Base-by-base conservation (phyloP, 805 yeast species). In the Yamadazyma akitaensis region DNA sequence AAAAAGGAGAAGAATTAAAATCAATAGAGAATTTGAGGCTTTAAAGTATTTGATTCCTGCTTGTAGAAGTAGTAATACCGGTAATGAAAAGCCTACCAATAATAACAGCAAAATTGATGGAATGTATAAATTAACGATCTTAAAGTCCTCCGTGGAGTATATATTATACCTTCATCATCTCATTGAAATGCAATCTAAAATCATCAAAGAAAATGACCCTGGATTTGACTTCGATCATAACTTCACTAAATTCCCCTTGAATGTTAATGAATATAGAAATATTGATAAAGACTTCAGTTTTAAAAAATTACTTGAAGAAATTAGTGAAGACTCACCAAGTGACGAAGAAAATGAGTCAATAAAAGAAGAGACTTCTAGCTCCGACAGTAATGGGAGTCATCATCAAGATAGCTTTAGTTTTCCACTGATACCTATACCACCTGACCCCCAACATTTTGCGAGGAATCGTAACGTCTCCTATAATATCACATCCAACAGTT, bases 141-240 rank as follows among this genome's bases (percentile, higher is more conserved):
- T 88, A 36, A 90, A 87, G 61, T 82, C 88, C n/a, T 81, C 92
- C 0, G 95, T 88, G 19, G 91, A 85, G 58, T 87, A 88, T 59
- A 82, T 88, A 51, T 73, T 80, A 50, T 84, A 85, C 57, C 70
- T 87, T 41, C 90, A 86, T 60, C 71, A 75, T 46, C 74, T 81
- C 10, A 72, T 83, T 17, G 70, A 74, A 47, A 63, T 77, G 48
- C 79, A 81, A 59, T 75, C 74, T 49, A 58, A 70, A n/a, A 66
- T 79, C 46, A 60, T 80, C 55, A 48, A 55, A 19, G 43, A 56
- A 0, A 17, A 40, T 1, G 45, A 47, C 31, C 44, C 50, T 3
- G 43, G 49, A 12, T 40, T 71, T 64, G 51, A 62, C 12, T 76
- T 75, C 51, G 71, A 73, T 51, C 61, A 77, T 10, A 67, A 64